Evolutionary conservation across 228 moss, liverwort and hornwort species (phyloP), one percentile per base, ranked within the genome.

Genomic region (Sphagnum magellanicum): DNA sequence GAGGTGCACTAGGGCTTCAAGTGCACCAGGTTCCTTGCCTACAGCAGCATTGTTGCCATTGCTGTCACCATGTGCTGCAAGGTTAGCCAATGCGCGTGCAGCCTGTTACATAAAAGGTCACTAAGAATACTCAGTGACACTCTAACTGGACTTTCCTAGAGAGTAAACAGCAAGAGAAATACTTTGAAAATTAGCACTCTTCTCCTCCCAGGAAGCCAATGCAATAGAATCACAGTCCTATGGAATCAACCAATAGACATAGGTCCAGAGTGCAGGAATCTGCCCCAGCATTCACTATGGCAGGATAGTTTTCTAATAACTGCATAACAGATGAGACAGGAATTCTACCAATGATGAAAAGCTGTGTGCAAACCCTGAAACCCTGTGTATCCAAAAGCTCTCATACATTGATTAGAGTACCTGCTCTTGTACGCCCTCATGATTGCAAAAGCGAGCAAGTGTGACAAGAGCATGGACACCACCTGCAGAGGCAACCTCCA

Each of bases 21-120:
- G 87, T 50, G 96, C 87, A 32, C 96, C 96, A 51, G 75, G 79
- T 76, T 96, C 96, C 53, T 82, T 80, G 50, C 96, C 96, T 59
- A 96, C 96, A 75, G 96, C 96, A 80, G 92, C 96, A 72, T 92
- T 96, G 63, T 96, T 96, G 52, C 96, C 96, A 74, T 96, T 96
- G 79, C 92, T 96, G 76, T 96, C 96, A 71, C 96, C 96, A 75
- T 96, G 96, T 15, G 96, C 96, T 81, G 96, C 96, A 77, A 96
- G 81, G 79, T 96, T 96, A 17, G 96, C 92, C 68, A 96, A 78
- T 50, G 95, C 96, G 16, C 94, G 90, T 63, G 96, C 96, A 59
- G 96, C 96, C 92, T 96, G 76, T 69, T 81, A 86, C 15, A 55
- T 10, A 60, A 32, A 77, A 55, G 55, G 55, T 55, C 32, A 8